Evolutionary conservation across 192 early-diverging fungal genomes (phyloP).

Genomic region (Entomortierella chlamydospora): DNA sequence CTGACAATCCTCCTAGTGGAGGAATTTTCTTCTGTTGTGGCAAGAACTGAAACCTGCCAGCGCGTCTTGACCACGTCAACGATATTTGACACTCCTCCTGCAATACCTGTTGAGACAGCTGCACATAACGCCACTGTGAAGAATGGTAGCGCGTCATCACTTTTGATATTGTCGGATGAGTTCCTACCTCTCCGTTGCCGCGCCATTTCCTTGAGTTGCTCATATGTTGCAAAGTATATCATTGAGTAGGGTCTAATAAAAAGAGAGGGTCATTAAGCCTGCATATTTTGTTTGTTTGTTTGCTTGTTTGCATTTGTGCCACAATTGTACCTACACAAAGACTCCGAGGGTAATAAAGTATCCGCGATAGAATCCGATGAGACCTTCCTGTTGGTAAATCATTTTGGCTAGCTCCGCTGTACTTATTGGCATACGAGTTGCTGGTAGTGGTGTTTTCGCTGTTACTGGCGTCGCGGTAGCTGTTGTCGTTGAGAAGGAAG

Average conservation of each 20-base stretch:
- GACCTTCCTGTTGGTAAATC: constrained; percentile 69
- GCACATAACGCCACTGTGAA: constrained; percentile 69
- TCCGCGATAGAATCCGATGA: constrained; percentile 77
- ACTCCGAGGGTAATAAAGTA: constrained; percentile 80
- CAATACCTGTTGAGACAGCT: constrained; percentile 66
- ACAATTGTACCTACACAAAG: constrained; percentile 75
- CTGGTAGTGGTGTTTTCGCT: constrained; percentile 2
- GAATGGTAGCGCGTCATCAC: constrained; percentile 59
- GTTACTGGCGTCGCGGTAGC: neutral
- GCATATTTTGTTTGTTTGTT: no score
- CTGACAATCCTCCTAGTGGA: constrained; percentile 55
- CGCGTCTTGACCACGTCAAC: constrained; percentile 88
- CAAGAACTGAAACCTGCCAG: constrained; percentile 67
- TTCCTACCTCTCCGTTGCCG: constrained; percentile 12
- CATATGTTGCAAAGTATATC: constrained; percentile 48
- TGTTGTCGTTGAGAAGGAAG: constrained; percentile 7
- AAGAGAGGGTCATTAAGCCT: no score
- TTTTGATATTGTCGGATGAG: neutral
- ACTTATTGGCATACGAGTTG: constrained; percentile 1
- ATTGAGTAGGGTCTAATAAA: constrained; percentile 47
- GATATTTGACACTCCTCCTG: constrained; percentile 71
- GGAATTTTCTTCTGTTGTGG: constrained; percentile 20
- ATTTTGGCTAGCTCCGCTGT: constrained; percentile 53
- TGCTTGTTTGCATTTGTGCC: neutral
- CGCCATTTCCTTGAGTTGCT: constrained; percentile 43